Conservation (phyloP, 352 stramenopile species). For the Globisporangium viniferum region DNA sequence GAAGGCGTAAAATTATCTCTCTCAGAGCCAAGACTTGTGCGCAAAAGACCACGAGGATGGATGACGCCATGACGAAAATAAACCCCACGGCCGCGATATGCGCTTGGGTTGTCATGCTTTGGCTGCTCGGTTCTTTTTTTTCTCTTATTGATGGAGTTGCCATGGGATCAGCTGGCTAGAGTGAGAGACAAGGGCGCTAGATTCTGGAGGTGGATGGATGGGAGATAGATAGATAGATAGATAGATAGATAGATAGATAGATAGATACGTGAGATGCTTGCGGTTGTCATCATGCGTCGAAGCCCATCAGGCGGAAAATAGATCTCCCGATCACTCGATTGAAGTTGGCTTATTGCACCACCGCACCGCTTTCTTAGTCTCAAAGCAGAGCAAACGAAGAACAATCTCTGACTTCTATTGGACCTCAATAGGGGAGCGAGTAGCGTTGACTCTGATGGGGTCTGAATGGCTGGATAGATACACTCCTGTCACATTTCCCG, state of each 20-base stretch:
- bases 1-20: constrained; percentile 14
- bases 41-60: constrained; percentile 15
- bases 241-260: background rate
- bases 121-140: background rate
- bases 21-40: background rate
- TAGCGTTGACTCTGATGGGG: background rate
- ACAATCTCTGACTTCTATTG: background rate
- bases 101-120: background rate
- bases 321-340: background rate
- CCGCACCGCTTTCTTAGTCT: background rate
- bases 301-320: background rate
- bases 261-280: background rate
- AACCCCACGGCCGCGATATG: background rate
- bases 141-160: background rate
- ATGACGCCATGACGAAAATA: constrained; percentile 10
- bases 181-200: background rate
- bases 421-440: background rate
- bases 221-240: no score
- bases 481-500: background rate
- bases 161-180: background rate
- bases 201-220: background rate
- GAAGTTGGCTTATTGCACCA: background rate
- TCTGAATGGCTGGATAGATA: background rate
- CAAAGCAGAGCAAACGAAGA: background rate
- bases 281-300: background rate